Evolutionary conservation across 345 rosid species (phyloP).

Genomic region (Camelina neglecta): DNA sequence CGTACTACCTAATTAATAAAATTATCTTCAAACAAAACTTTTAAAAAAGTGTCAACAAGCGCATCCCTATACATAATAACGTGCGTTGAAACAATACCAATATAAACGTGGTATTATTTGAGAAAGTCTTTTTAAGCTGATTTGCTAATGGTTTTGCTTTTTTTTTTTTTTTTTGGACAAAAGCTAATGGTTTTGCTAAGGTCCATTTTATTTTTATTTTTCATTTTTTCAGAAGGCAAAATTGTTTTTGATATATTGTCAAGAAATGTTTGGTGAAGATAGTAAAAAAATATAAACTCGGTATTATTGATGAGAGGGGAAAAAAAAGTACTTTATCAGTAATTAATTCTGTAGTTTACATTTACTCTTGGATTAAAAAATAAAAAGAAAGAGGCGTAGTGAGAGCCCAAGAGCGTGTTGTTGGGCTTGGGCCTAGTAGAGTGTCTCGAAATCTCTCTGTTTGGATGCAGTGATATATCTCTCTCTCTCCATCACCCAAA

Average conservation of each 20-base stretch:
- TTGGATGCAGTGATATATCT: conserved; percentile 18
- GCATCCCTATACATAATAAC: background rate
- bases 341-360: too few relatives aligned
- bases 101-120: background rate
- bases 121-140: background rate
- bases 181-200: background rate
- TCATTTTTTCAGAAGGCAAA: background rate
- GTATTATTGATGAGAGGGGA: too few relatives aligned
- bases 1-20: conserved; percentile 4
- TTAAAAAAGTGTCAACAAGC: conserved; percentile 1
- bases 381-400: background rate
- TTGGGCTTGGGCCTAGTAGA: background rate
- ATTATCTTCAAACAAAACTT: background rate
- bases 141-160: background rate
- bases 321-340: too few relatives aligned
- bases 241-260: background rate
- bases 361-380: background rate
- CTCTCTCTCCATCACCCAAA: background rate
- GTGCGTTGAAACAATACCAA: background rate
- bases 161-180: too few relatives aligned
- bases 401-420: background rate
- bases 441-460: background rate
- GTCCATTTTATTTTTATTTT: background rate
- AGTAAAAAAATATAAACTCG: background rate
- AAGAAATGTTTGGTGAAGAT: background rate